Percentiles rank a stretch among this genome's conserved stretches.
These are phyloP conservation scores for Primulina tabacum DNA, from an alignment of 257 asterid species.

Conservation along the genomic window DNA sequence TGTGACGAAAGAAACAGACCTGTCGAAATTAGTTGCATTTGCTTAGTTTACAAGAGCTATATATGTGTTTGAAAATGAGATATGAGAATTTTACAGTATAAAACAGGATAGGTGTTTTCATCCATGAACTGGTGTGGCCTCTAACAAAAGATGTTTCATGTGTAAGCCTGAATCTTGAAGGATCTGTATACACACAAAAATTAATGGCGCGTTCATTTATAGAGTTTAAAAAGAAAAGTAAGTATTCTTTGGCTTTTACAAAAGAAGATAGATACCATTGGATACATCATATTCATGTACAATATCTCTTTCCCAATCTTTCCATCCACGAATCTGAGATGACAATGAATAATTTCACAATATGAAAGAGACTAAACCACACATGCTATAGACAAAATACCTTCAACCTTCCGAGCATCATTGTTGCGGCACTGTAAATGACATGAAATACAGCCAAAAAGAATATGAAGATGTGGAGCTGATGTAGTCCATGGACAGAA, in stretches of 20 bases:
- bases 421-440: slow-evolving; percentile 55
- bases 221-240: not conserved
- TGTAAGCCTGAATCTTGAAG: slow-evolving; percentile 83
- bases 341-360: not conserved
- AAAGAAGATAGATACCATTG: slow-evolving; percentile 37
- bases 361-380: not conserved
- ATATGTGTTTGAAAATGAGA: not conserved
- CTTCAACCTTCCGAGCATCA: slow-evolving; percentile 64
- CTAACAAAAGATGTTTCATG: slow-evolving; percentile 89
- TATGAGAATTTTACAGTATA: slow-evolving; percentile 43
- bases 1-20: slow-evolving; percentile 85
- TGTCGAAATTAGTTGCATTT: slow-evolving; percentile 23
- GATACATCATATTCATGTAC: slow-evolving; percentile 35
- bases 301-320: slow-evolving; percentile 68
- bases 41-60: too few species aligned
- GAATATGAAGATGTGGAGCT: slow-evolving; percentile 68
- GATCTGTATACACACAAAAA: slow-evolving; percentile 44
- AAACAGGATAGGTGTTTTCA: slow-evolving; percentile 62
- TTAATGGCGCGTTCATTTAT: not conserved
- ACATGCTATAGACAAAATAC: slow-evolving; percentile 24
- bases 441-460: slow-evolving; percentile 64
- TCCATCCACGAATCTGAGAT: slow-evolving; percentile 88
- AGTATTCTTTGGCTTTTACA: too few species aligned
- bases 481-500: slow-evolving; percentile 54
- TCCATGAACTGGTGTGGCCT: slow-evolving; percentile 66